phyloP scores from a whole-genome alignment of 306 rosid species.

The Morella rubra region DNA sequence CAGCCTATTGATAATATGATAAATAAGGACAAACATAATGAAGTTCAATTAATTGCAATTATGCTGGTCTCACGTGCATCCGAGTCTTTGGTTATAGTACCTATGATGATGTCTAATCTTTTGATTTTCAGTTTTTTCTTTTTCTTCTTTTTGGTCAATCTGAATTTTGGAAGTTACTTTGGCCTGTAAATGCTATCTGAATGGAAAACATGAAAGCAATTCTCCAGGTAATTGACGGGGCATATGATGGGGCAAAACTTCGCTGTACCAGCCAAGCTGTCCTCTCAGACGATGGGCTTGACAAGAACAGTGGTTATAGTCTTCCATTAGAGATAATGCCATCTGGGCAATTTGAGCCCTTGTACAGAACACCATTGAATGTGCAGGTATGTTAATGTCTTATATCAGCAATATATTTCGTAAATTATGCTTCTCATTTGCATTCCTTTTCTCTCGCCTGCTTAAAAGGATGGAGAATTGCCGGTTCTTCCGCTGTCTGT shows the following conservation, averaged over 20 bases:
- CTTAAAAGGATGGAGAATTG: conserved; percentile 86
- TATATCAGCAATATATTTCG: conserved; percentile 1
- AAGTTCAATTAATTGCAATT: neutral
- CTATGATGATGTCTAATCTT: neutral
- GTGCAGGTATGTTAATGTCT: conserved; percentile 62
- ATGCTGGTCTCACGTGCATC: neutral
- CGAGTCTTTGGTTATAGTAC: neutral
- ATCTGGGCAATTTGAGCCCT: conserved; percentile 93
- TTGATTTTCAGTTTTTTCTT: neutral
- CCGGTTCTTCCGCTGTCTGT: conserved; percentile 94
- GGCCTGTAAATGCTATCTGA: conserved; percentile 17
- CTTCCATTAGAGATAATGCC: conserved; percentile 88
- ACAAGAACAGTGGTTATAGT: conserved; percentile 53
- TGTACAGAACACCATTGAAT: conserved; percentile 69
- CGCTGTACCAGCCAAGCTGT: conserved; percentile 69
- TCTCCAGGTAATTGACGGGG: conserved; percentile 81
- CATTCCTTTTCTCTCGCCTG: conserved; percentile 1
- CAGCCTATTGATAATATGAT: neutral
- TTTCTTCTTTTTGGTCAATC: neutral
- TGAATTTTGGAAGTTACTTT: conserved; percentile 17
- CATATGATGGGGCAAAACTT: conserved; percentile 74
- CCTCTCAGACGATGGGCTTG: conserved; percentile 62
- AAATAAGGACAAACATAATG: neutral
- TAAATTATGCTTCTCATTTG: conserved; percentile 9
- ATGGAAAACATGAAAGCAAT: conserved; percentile 13